Evolutionary conservation across 176 grass and related monocot species (phyloP).

Genomic region (Otatea glauca): DNA sequence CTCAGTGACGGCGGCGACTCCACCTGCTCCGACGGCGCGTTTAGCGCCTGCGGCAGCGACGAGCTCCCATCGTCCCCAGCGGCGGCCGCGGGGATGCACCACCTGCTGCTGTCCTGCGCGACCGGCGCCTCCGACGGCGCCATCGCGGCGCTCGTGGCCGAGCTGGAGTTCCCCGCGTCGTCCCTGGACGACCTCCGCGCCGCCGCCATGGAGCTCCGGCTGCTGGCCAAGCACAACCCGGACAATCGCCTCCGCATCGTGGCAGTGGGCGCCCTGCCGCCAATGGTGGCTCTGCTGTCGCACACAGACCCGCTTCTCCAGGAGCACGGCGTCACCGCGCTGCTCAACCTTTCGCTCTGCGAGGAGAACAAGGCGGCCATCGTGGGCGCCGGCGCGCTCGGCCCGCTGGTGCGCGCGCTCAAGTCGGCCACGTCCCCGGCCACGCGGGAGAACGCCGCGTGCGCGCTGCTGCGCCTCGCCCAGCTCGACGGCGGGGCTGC

Average conservation of each 20-base stretch:
- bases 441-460: conserved; percentile 57
- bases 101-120: conserved; percentile 17
- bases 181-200: conserved; percentile 43
- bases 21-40: conserved; percentile 10
- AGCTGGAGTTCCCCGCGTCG: conserved; percentile 22
- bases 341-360: conserved; percentile 54
- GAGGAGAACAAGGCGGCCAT: conserved; percentile 52
- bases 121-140: conserved; percentile 22
- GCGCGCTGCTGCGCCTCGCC: conserved; percentile 47
- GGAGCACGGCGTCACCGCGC: conserved; percentile 52
- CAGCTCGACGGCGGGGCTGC: conserved; percentile 38
- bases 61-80: neutral
- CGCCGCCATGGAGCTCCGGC: conserved; percentile 47
- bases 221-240: conserved; percentile 55
- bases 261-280: conserved; percentile 41
- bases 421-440: conserved; percentile 43
- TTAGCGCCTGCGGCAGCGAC: conserved; percentile 28
- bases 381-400: conserved; percentile 47
- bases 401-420: conserved; percentile 48
- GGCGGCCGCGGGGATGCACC: neutral
- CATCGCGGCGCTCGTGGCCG: conserved; percentile 21
- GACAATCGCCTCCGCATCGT: conserved; percentile 60
- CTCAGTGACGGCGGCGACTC: conserved; percentile 31
- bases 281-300: conserved; percentile 44
- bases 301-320: conserved; percentile 40